Evolutionary conservation across 1,284 basidiomycete species (phyloP).

Genomic region (Ustilago nuda): DNA sequence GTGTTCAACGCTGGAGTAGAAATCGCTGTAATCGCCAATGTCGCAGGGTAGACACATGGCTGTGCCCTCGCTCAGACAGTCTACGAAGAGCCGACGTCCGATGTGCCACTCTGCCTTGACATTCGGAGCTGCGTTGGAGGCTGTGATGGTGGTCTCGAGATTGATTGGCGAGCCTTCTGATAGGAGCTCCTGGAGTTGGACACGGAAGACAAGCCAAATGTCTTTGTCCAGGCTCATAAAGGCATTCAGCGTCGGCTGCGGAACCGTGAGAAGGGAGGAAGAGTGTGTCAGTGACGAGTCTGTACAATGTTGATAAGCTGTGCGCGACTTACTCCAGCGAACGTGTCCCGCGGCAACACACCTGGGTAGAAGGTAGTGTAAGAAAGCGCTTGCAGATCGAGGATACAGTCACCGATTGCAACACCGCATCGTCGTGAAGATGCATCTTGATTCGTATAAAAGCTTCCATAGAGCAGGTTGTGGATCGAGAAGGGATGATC

Average conservation of each 20-base stretch:
- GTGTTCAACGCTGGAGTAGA: conserved; percentile 53
- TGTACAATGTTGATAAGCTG: neutral
- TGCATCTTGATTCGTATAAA: conserved; percentile 21
- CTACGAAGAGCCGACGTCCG: conserved; percentile 9
- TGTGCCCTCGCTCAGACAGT: conserved; percentile 1
- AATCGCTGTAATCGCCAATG: conserved; percentile 58
- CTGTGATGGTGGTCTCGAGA: neutral
- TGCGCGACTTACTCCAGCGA: neutral
- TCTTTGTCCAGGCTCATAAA: conserved; percentile 27
- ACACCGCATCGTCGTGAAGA: conserved; percentile 28
- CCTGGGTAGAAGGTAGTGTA: conserved; percentile 5
- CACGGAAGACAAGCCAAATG: conserved; percentile 27
- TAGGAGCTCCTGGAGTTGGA: conserved; percentile 34
- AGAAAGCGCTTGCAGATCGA: conserved; percentile 48
- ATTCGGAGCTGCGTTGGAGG: neutral
- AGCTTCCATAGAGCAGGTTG: conserved; percentile 57
- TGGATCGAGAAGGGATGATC: conserved; percentile 51
- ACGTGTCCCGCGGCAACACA: neutral
- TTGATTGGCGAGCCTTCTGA: neutral
- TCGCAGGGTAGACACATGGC: conserved; percentile 39
- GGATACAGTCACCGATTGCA: conserved; percentile 47
- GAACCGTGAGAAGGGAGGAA: neutral
- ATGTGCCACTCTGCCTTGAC: neutral
- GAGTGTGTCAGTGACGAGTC: neutral
- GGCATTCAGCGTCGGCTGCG: conserved; percentile 36